A percentile compares a stretch with the other conserved stretches of the same genome.
Conservation (phyloP, 495 filamentous ascomycete genomes). For the Bombardia bombarda region DNA sequence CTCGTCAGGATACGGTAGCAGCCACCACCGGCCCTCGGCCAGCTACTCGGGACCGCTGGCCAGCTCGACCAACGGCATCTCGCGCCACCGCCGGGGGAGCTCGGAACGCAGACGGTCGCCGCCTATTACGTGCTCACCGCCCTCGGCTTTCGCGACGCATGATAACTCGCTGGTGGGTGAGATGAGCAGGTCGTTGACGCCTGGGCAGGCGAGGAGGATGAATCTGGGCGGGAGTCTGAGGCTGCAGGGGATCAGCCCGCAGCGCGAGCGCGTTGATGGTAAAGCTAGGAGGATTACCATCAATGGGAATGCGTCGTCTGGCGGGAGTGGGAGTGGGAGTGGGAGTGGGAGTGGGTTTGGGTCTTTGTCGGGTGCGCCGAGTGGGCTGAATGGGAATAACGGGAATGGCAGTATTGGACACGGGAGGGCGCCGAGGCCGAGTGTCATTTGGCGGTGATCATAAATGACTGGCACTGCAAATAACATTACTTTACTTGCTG, state of each 20-base stretch:
- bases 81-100: slow-evolving; percentile 31
- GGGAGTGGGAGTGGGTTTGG: background rate
- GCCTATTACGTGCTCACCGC: slow-evolving; percentile 37
- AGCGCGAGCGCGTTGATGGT: slow-evolving; percentile 12
- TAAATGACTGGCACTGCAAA: too few species aligned
- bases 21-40: slow-evolving; percentile 19
- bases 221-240: slow-evolving; percentile 30
- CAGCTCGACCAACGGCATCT: slow-evolving; percentile 38
- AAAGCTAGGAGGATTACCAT: slow-evolving; percentile 29
- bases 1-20: slow-evolving; percentile 1
- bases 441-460: slow-evolving; percentile 19
- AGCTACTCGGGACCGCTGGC: slow-evolving; percentile 26
- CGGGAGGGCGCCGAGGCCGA: slow-evolving; percentile 4
- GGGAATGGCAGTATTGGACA: too few species aligned
- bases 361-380: too few species aligned
- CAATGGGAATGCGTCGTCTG: slow-evolving; percentile 4
- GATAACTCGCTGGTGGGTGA: slow-evolving; percentile 2
- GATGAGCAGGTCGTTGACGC: slow-evolving; percentile 22
- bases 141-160: slow-evolving; percentile 8
- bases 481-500: too few species aligned
- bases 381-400: background rate
- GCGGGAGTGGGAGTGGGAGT: background rate
- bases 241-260: slow-evolving; percentile 10
- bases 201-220: slow-evolving; percentile 38
- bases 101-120: slow-evolving; percentile 33